Evolutionary conservation across 2,329 filamentous ascomycete genomes (phyloP), one percentile per base, ranked within the genome.

Genomic region (Diaporthe sp.): DNA sequence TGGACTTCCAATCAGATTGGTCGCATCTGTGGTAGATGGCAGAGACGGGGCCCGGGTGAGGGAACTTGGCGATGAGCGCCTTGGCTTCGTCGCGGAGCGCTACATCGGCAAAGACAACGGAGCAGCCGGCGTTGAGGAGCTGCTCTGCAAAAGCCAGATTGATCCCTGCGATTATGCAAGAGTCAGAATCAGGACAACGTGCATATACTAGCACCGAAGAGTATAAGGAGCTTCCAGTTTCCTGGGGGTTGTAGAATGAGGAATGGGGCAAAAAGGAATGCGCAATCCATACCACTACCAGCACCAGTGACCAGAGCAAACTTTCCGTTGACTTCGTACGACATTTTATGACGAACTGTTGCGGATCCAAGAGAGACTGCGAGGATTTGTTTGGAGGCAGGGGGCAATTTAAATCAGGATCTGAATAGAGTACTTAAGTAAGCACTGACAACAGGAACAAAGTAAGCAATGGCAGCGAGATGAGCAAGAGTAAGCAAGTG

Each of bases 101-200:
- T 7, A 82, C 20, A 31, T 82, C 81, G 15, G 79, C 80, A 6
- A 82, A 71, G 6, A 81, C 65, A 12, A 82, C 80, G 15, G 80
- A 82, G 55, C 78, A 80, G 6, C 81, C 81, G 0, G 76, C 77
- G 10, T 77, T 70, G 12, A 82, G 75, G 3, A 82, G 77, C 20
- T 74, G 49, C 47, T 79, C 65, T 0, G 78, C 68, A 3, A 82
- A 74, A 2, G 72, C 79, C 71, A 77, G 78, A 37, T 77, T 77
- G 73, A 82, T 81, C 8, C 81, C 81, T 80, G n/a, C 22, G 31
- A 3, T 42, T n/a, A 68, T 53, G 22, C 31, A 12, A 22, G 5
- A 53, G 65, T 68, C 47, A 68, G 65, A 22, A 25, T 12, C 8
- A 12, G 31, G 28, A 20, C 25, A 39, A 2, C 5, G 0, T 17